A percentile compares a stretch with the other conserved stretches of the same genome.
These are phyloP conservation scores for Coemansia sp. DNA, from an alignment of 371 early-diverging fungal genomes.

Conservation along the genomic window DNA sequence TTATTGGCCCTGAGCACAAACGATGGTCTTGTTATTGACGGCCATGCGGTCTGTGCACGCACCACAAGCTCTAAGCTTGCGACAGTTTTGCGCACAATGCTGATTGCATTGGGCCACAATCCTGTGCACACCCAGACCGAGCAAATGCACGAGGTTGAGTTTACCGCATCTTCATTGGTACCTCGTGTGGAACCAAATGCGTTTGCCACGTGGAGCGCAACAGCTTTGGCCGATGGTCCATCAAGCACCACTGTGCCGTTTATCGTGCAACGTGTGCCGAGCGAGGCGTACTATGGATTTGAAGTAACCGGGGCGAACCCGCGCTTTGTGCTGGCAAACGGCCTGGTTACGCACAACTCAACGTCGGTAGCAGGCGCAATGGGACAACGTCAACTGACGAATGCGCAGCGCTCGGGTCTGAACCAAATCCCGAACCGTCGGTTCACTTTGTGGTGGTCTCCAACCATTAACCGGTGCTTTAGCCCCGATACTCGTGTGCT, in stretches of 20 bases:
- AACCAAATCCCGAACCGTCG: slow-evolving; percentile 99
- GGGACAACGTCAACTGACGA: slow-evolving; percentile 95
- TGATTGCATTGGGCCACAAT: slow-evolving; percentile 13
- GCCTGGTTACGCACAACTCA: slow-evolving; percentile 53
- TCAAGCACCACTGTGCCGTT: slow-evolving; percentile 1
- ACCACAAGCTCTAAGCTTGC: not conserved
- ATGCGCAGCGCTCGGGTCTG: slow-evolving; percentile 97
- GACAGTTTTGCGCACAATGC: slow-evolving; percentile 4
- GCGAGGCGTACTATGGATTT: slow-evolving; percentile 55
- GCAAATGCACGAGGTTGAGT: not conserved
- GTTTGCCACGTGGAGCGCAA: not conserved
- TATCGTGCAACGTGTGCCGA: slow-evolving; percentile 9
- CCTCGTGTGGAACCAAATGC: not conserved
- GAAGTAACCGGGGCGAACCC: slow-evolving; percentile 51
- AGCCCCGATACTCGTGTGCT: slow-evolving; percentile 26
- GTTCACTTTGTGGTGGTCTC: slow-evolving; percentile 99
- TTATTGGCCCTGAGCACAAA: not conserved
- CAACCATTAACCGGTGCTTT: slow-evolving; percentile 89
- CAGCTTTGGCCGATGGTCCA: not conserved
- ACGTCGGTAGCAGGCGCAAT: slow-evolving; percentile 64
- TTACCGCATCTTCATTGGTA: not conserved
- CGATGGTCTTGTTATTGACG: not conserved
- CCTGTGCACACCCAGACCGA: not conserved
- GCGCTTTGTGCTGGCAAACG: slow-evolving; percentile 53
- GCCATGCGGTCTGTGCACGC: not conserved